Base-by-base conservation (phyloP, 2,329 filamentous ascomycete genomes). In the Epichloe sibirici region DNA sequence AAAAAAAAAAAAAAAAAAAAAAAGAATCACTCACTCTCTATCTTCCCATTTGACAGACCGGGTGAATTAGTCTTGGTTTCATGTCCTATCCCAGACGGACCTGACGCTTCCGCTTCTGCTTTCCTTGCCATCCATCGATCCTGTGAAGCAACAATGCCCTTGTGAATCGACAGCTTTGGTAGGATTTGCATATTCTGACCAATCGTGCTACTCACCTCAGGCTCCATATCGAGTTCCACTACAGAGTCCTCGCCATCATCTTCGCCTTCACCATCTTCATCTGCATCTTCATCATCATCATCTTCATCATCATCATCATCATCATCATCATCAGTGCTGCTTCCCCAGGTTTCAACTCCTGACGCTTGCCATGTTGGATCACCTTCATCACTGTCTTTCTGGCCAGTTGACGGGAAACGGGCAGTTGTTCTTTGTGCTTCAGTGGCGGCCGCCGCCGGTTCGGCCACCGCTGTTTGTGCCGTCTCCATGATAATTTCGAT, bases 291-390 rank as follows among this genome's bases (percentile, higher is more conserved):
- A 1, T 43, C 40, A 17, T 17, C 37, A 9, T 48, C 46, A 2
- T 40, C 37, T 7, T 51, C 50, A 15, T 31, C 49, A 21, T 44
- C 42, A 5, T 45, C 25, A 5, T 45, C 46, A 17, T 39, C 37
- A 9, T 48, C 46, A 2, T 40, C 37, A 12, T 51, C 50, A 15
- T 31, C 49, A 21, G 43, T 42, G 50, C 50, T 51, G 13, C 50
- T 51, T 13, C 44, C 44, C 43, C 50, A 51, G 2, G 43, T 42
- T 21, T 51, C 50, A n/a, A 51, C 44, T 38, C 43, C 43, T 13
- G 34, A 17, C 21, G 34, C 21, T 12, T 46, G n/a, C 44, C 43
- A 46, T 21, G 25, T 17, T 13, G 28, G 7, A 35, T 46, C 43
- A 2, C n/a, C 51, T 6, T 15, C 45, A 12, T 9, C 21, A 5